Conservation (phyloP, 345 rosid species). For the Passiflora organensis region DNA sequence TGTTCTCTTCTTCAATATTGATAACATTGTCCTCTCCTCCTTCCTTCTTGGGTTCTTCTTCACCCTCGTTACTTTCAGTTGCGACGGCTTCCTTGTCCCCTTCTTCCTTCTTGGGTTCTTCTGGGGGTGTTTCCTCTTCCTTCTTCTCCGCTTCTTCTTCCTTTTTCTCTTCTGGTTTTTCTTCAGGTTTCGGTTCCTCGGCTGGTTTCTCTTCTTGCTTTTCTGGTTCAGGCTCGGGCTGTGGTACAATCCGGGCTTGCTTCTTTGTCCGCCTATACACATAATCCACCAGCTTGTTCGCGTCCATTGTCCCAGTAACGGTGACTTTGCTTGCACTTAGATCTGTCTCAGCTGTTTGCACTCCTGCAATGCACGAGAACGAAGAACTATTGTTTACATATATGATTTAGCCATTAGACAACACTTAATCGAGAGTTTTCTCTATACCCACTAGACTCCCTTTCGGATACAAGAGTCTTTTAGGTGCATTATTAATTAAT, state of each 20-base stretch:
- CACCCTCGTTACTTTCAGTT: neutral
- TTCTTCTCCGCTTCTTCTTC: constrained; percentile 28
- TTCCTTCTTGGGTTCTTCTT: constrained; percentile 1
- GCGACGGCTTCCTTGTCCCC: constrained; percentile 15
- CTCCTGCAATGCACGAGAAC: constrained; percentile 37
- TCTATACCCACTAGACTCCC: too few relatives aligned
- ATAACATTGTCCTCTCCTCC: neutral
- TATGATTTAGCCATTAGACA: too few relatives aligned
- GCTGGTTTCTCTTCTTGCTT: constrained; percentile 36
- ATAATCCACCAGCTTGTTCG: constrained; percentile 71
- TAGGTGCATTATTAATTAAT: too few relatives aligned
- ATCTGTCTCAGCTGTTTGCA: constrained; percentile 70
- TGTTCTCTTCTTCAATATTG: constrained; percentile 43
- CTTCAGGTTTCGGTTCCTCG: constrained; percentile 42
- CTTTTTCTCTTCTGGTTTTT: constrained; percentile 24
- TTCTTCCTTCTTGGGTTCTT: constrained; percentile 20
- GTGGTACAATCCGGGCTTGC: constrained; percentile 75
- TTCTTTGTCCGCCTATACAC: constrained; percentile 75
- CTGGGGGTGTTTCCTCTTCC: constrained; percentile 30
- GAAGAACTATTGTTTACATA: too few relatives aligned
- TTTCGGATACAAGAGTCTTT: too few relatives aligned
- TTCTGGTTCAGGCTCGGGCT: constrained; percentile 45
- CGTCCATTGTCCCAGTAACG: constrained; percentile 90
- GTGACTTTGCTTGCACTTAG: constrained; percentile 60
- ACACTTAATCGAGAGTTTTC: too few relatives aligned